Evolutionary conservation across 2,329 filamentous ascomycete species (phyloP).

Genomic region (Fusarium stilboides): DNA sequence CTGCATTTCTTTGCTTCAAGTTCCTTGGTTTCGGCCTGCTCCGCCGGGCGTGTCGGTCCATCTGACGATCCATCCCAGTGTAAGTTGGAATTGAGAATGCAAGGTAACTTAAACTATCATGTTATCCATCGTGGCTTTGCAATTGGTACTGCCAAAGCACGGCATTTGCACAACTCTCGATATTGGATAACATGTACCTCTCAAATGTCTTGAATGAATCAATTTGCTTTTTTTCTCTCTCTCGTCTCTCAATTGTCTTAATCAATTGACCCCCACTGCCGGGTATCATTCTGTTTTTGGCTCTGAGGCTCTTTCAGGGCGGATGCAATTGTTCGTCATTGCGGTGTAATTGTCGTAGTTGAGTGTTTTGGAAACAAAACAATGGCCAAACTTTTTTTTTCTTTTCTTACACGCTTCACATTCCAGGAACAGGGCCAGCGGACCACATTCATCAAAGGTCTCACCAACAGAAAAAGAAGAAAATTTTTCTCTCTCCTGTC

Average conservation of each 20-base stretch:
- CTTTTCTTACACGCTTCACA: constrained; percentile 14
- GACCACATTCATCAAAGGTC: constrained; percentile 32
- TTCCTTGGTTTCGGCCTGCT: constrained; percentile 26
- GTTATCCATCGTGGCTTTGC: constrained; percentile 32
- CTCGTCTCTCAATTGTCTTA: constrained; percentile 5
- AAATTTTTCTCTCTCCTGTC: constrained; percentile 10
- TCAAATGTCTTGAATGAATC: constrained; percentile 11
- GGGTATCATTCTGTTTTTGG: constrained; percentile 18
- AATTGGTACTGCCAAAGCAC: constrained; percentile 19
- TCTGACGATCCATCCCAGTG: constrained; percentile 9
- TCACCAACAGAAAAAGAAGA: constrained; percentile 20
- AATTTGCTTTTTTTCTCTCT: constrained; percentile 15
- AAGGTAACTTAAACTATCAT: constrained; percentile 7
- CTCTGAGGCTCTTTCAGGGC: constrained; percentile 30
- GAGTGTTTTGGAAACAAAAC: constrained; percentile 28
- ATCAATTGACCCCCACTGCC: constrained; percentile 6
- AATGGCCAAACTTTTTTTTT: constrained; percentile 18
- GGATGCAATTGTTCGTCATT: constrained; percentile 28
- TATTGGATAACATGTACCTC: constrained; percentile 16
- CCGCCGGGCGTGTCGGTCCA: constrained; percentile 17
- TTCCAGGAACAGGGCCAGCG: constrained; percentile 31
- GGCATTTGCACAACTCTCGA: constrained; percentile 35
- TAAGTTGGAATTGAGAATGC: constrained; percentile 12
- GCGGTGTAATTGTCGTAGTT: constrained; percentile 26
- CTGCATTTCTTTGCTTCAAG: constrained; percentile 24